Evolutionary conservation across 2,329 filamentous ascomycete genomes (phyloP), one percentile per base, ranked within the genome.

Genomic region (Mycosphaerella sp.): DNA sequence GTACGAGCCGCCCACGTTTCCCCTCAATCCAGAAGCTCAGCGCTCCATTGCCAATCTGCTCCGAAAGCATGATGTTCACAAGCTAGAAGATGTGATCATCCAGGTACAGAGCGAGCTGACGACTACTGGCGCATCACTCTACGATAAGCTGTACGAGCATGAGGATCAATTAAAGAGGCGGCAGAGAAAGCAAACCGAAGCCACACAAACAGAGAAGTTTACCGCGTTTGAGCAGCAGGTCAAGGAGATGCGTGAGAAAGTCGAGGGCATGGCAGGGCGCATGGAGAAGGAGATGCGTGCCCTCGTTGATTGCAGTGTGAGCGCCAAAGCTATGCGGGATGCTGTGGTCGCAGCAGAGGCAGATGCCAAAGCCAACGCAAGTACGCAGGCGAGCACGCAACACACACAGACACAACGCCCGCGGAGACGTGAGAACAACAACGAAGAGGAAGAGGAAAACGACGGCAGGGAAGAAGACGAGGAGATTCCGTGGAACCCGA

Each of bases 261-360:
- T 83, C 2, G 70, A 76, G 12, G 66, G 69, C 3, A 70, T 80
- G 60, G 85, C 81, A 1, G 66, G 69, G 29, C 73, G 75, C 48
- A 73, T 85, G 64, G 84, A 87, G 59, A 73, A 77, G 63, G 74
- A 72, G 44, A 76, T 85, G 64, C 75, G 83, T 12, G 71, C 74
- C 10, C 67, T 81, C 46, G 78, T 86, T 55, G 84, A 87, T 67
- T 73, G 74, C 7, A 73, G 77, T 53, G 70, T 75, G 7, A 75
- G 72, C 55, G 66, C 80, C 11, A 67, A 74, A 51, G 64, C 67
- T 4, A 64, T 81, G 43, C 70, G 71, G 31, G 70, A 73, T 10
- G 69, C 72, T 2, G 57, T 84, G 4, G 61, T 65, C 3, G 70
- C 72, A 55, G 63, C 82, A 23, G 59, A 70, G 62, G 55, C 66